phyloP scores from a whole-genome alignment of 1,139 yeast genomes.

The Debaryomyces sp. region DNA sequence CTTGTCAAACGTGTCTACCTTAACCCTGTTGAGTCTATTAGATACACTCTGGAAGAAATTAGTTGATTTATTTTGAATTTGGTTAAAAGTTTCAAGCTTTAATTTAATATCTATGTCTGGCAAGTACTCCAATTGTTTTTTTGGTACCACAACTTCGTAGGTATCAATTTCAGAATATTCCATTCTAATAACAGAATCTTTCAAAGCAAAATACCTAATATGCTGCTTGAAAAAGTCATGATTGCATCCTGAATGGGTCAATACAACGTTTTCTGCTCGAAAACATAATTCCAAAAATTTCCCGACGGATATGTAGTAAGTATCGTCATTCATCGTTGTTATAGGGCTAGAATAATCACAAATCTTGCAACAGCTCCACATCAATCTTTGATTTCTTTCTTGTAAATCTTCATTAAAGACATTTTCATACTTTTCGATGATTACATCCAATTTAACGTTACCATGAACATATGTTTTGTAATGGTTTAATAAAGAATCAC shows the following conservation, averaged over 20 bases:
- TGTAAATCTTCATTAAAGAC: slow-evolving; percentile 61
- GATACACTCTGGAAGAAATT: slow-evolving; percentile 75
- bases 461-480: slow-evolving; percentile 91
- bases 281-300: slow-evolving; percentile 86
- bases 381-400: slow-evolving; percentile 54
- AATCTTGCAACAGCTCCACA: slow-evolving; percentile 90
- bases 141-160: slow-evolving; percentile 79
- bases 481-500: slow-evolving; percentile 70
- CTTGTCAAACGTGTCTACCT: slow-evolving; percentile 76
- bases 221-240: slow-evolving; percentile 85
- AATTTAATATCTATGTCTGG: slow-evolving; percentile 70
- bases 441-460: slow-evolving; percentile 75
- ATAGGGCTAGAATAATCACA: slow-evolving; percentile 81
- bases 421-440: slow-evolving; percentile 59
- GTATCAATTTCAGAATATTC: slow-evolving; percentile 77
- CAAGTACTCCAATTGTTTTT: slow-evolving; percentile 69
- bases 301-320: slow-evolving; percentile 92
- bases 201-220: slow-evolving; percentile 80
- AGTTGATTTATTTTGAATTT: slow-evolving; percentile 55
- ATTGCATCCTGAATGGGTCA: slow-evolving; percentile 45
- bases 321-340: slow-evolving; percentile 81
- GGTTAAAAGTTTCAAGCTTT: slow-evolving; percentile 64
- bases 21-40: slow-evolving; percentile 73
- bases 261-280: slow-evolving; percentile 62
- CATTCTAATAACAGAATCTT: slow-evolving; percentile 76